phyloP scores from a whole-genome alignment of 768 basidiomycete species.

The Suillus spraguei region DNA sequence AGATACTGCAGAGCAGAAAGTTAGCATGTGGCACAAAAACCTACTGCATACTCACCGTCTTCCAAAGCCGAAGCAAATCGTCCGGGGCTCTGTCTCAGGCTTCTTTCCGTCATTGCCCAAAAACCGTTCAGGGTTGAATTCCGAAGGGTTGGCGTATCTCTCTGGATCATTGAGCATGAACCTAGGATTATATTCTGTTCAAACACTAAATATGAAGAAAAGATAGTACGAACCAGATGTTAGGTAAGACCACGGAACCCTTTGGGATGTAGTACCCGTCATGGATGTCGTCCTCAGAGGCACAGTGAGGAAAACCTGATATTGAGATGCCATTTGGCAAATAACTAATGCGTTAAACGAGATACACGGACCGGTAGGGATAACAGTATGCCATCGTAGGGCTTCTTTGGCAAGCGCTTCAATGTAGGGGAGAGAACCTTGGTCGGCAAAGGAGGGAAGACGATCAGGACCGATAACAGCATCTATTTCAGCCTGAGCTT shows the following conservation, averaged over 20 bases:
- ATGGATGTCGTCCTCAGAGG: slow-evolving; percentile 61
- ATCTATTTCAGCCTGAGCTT: slow-evolving; percentile 67
- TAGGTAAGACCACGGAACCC: slow-evolving; percentile 29
- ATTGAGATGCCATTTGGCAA: slow-evolving; percentile 32
- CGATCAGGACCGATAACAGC: slow-evolving; percentile 58
- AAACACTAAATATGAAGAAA: slow-evolving; percentile 15
- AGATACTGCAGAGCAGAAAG: slow-evolving; percentile 10
- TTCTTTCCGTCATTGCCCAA: slow-evolving; percentile 28
- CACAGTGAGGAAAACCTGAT: slow-evolving; percentile 47
- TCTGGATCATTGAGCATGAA: slow-evolving; percentile 20
- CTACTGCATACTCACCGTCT: slow-evolving; percentile 41
- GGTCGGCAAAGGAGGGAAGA: slow-evolving; percentile 62
- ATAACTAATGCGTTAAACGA: slow-evolving; percentile 28
- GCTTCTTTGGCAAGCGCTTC: slow-evolving; percentile 65
- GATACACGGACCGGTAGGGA: slow-evolving; percentile 43
- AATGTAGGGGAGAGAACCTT: slow-evolving; percentile 57
- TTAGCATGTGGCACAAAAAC: slow-evolving; percentile 11
- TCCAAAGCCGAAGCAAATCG: slow-evolving; percentile 65
- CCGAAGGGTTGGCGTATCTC: slow-evolving; percentile 49
- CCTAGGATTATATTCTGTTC: slow-evolving; percentile 17
- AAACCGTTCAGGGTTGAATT: slow-evolving; percentile 59
- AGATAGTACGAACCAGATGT: slow-evolving; percentile 20
- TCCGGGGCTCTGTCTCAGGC: slow-evolving; percentile 54
- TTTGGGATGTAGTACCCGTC: slow-evolving; percentile 66
- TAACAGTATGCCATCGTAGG: slow-evolving; percentile 42